These are phyloP conservation scores for Penicillium sp. DNA, from an alignment of 2,329 filamentous ascomycete species.

Conservation along the genomic window DNA sequence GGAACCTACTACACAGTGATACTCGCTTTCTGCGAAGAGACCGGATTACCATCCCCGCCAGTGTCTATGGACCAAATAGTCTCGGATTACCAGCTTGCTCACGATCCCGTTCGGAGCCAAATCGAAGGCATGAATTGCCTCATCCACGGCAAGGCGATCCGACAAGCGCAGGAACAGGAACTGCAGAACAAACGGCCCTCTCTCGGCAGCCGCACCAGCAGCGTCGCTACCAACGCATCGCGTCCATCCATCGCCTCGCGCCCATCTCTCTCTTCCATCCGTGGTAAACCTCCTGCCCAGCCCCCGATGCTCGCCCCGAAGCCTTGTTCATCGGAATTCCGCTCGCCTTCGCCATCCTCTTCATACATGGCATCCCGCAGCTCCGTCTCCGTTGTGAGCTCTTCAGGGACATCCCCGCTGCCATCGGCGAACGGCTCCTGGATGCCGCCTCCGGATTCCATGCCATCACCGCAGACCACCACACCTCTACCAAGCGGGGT, in stretches of 20 bases:
- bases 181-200: slow-evolving; percentile 32
- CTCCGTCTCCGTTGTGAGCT: slow-evolving; percentile 19
- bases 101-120: slow-evolving; percentile 67
- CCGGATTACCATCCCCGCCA: slow-evolving; percentile 71
- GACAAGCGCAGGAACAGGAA: slow-evolving; percentile 54
- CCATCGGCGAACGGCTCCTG: slow-evolving; percentile 20
- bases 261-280: slow-evolving; percentile 27
- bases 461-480: slow-evolving; percentile 6
- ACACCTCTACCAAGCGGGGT: slow-evolving; percentile 9
- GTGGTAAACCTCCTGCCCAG: slow-evolving; percentile 30
- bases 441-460: slow-evolving; percentile 15
- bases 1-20: slow-evolving; percentile 78
- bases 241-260: slow-evolving; percentile 36
- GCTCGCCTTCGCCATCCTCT: slow-evolving; percentile 31
- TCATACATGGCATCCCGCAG: slow-evolving; percentile 31
- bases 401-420: slow-evolving; percentile 18
- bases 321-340: slow-evolving; percentile 19
- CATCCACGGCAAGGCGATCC: slow-evolving; percentile 68
- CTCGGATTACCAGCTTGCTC: slow-evolving; percentile 66
- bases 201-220: slow-evolving; percentile 45
- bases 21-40: slow-evolving; percentile 72
- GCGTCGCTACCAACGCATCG: slow-evolving; percentile 36
- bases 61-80: slow-evolving; percentile 75
- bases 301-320: slow-evolving; percentile 30
- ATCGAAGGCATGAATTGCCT: slow-evolving; percentile 69